Evolutionary conservation across 257 asterid genomes (phyloP).

Genomic region (Lantana camara): DNA sequence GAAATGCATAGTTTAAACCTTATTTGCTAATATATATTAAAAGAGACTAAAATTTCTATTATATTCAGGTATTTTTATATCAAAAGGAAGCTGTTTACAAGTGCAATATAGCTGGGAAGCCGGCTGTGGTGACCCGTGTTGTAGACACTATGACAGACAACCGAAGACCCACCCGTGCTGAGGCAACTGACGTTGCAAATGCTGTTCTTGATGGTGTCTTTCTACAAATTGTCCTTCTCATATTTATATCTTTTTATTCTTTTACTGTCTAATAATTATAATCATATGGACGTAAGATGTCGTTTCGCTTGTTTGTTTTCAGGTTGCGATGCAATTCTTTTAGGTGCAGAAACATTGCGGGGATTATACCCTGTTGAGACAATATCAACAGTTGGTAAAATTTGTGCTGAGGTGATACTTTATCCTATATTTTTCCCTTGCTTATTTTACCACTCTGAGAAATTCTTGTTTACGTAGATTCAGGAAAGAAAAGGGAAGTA

Average conservation of each 20-base stretch:
- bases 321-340: constrained; percentile 63
- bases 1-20: constrained; percentile 1
- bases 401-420: constrained; percentile 56
- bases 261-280: neutral
- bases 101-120: constrained; percentile 95
- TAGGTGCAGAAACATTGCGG: constrained; percentile 66
- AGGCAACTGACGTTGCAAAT: constrained; percentile 98
- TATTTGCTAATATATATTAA: too few species aligned
- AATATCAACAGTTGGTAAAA: constrained; percentile 79
- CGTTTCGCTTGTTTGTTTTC: constrained; percentile 22
- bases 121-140: constrained; percentile 94
- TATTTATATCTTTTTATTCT: neutral
- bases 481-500: neutral
- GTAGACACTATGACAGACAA: constrained; percentile 97
- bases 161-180: constrained; percentile 94
- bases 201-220: constrained; percentile 88
- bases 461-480: neutral
- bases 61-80: constrained; percentile 77
- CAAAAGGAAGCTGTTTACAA: constrained; percentile 88
- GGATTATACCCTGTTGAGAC: constrained; percentile 61
- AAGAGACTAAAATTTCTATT: neutral
- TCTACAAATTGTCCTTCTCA: constrained; percentile 1
- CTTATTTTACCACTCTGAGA: constrained; percentile 6
- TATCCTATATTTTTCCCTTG: neutral
- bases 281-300: neutral